These are phyloP conservation scores for Pseudogymnoascus sp. DNA, from an alignment of 2,329 filamentous ascomycete species.

Conservation along the genomic window DNA sequence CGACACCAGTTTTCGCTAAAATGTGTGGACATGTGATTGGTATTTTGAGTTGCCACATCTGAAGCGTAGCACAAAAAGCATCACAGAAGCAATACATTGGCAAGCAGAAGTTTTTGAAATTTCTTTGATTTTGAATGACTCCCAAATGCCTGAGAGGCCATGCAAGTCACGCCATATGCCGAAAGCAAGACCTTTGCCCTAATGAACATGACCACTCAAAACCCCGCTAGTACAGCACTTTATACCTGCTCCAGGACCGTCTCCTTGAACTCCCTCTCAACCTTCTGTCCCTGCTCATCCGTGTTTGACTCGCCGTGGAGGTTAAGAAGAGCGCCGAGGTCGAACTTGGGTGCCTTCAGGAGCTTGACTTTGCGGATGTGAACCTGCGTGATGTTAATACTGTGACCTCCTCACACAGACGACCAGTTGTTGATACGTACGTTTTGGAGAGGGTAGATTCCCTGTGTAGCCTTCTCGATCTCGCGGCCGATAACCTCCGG, in stretches of 20 bases:
- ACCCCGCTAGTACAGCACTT: constrained; percentile 33
- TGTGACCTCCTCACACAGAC: constrained; percentile 1
- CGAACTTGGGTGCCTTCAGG: constrained; percentile 97
- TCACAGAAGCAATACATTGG: not conserved
- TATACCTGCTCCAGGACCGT: constrained; percentile 88
- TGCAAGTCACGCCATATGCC: constrained; percentile 29
- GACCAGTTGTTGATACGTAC: constrained; percentile 47
- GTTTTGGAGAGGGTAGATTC: constrained; percentile 99
- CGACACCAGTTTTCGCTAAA: constrained; percentile 6
- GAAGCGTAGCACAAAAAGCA: not conserved
- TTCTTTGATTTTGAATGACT: constrained; percentile 27
- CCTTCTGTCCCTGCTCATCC: constrained; percentile 96
- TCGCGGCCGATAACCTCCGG: constrained; percentile 98
- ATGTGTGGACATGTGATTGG: constrained; percentile 5
- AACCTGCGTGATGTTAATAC: constrained; percentile 56
- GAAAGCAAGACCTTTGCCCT: constrained; percentile 25
- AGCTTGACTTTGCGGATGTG: constrained; percentile 99
- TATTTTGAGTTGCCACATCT: not conserved
- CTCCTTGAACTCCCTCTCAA: constrained; percentile 99
- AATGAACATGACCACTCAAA: constrained; percentile 28
- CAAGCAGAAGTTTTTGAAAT: constrained; percentile 19
- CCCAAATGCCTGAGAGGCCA: constrained; percentile 27
- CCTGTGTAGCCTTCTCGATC: constrained; percentile 99
- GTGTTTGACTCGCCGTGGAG: constrained; percentile 96
- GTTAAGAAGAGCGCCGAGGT: constrained; percentile 89